These are phyloP conservation scores for Colletotrichum lini DNA, from an alignment of 2,329 filamentous ascomycete genomes.

Conservation along the genomic window DNA sequence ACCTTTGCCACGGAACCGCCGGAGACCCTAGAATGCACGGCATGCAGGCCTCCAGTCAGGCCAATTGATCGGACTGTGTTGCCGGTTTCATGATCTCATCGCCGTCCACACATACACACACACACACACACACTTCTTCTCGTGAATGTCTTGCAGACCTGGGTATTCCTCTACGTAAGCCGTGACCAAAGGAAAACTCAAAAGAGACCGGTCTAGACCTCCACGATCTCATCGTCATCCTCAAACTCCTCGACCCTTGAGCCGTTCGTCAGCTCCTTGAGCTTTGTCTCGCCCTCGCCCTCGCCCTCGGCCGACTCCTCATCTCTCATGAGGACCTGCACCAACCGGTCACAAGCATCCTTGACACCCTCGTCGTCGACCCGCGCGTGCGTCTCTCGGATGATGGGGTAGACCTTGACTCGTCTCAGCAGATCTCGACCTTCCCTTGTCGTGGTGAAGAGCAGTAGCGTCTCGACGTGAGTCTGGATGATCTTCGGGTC, in stretches of 20 bases:
- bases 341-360: constrained; percentile 89
- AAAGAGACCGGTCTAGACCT: constrained; percentile 58
- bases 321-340: constrained; percentile 89
- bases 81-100: not conserved
- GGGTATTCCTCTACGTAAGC: constrained; percentile 41
- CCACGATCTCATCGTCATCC: constrained; percentile 67
- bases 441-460: constrained; percentile 84
- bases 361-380: constrained; percentile 84
- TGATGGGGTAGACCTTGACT: constrained; percentile 88
- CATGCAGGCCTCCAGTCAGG: not conserved
- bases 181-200: constrained; percentile 32
- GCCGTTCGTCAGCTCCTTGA: constrained; percentile 58
- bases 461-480: constrained; percentile 88
- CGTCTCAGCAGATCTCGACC: constrained; percentile 82
- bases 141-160: constrained; percentile 23
- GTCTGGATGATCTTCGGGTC: constrained; percentile 85
- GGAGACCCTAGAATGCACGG: not conserved
- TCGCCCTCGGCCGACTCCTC: constrained; percentile 72
- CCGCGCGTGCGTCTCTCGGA: constrained; percentile 86
- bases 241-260: constrained; percentile 59
- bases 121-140: not conserved
- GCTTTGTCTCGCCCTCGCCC: constrained; percentile 47
- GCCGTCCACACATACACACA: not conserved
- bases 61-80: not conserved
- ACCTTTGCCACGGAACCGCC: not conserved